Percentiles rank a stretch among this genome's conserved stretches.
Conservation (phyloP, 2,329 filamentous ascomycete species). For the Ciborinia camelliae region DNA sequence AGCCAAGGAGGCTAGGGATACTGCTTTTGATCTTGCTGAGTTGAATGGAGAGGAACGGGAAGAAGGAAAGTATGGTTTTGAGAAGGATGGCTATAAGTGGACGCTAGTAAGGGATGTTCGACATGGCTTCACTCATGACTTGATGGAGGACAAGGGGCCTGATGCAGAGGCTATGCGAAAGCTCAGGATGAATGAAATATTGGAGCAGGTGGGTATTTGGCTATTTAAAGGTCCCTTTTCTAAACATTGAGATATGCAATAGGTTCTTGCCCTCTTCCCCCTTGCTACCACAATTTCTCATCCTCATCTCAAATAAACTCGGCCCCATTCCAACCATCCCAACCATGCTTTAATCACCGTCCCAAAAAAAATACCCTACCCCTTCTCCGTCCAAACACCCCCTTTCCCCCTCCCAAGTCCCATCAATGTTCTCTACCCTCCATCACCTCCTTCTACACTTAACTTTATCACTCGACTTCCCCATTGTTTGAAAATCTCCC, state of each 20-base stretch:
- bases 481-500: not conserved
- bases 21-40: slow-evolving; percentile 23
- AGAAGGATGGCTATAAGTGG: slow-evolving; percentile 27
- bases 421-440: no score
- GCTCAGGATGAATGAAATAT: slow-evolving; percentile 19
- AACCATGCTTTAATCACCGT: no score
- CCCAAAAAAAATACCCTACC: no score
- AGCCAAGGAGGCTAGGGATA: slow-evolving; percentile 23
- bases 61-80: slow-evolving; percentile 22
- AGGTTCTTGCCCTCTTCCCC: no score
- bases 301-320: not conserved
- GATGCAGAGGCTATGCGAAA: slow-evolving; percentile 23
- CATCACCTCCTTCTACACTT: no score
- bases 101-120: slow-evolving; percentile 22
- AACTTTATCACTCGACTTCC: not conserved
- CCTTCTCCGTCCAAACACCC: not conserved
- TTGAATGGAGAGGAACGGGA: slow-evolving; percentile 18
- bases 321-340: no score
- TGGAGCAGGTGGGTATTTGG: slow-evolving; percentile 25
- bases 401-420: not conserved
- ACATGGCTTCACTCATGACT: slow-evolving; percentile 28
- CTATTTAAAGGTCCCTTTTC: slow-evolving; percentile 26
- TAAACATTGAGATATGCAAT: not conserved
- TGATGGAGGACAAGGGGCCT: slow-evolving; percentile 19
- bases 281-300: not conserved